Conservation (phyloP, 2,329 filamentous ascomycete genomes). For the Fusarium concolor region DNA sequence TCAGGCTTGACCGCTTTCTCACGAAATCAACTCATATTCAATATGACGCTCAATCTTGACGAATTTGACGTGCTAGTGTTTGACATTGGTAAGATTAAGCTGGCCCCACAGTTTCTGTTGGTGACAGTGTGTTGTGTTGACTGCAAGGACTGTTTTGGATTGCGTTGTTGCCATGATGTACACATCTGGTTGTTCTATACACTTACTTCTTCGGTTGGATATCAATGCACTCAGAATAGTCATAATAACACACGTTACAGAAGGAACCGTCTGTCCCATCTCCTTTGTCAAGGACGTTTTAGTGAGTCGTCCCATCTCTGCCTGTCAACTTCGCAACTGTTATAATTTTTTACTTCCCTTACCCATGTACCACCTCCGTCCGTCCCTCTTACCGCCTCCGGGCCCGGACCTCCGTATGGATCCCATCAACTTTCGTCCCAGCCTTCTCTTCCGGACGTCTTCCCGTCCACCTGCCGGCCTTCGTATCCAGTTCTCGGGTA, state of each 20-base stretch:
- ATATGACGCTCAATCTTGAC: slow-evolving; percentile 45
- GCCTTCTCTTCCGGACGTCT: slow-evolving; percentile 36
- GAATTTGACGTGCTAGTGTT: slow-evolving; percentile 51
- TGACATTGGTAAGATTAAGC: slow-evolving; percentile 52
- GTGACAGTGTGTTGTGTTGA: slow-evolving; percentile 3
- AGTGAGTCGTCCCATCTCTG: slow-evolving; percentile 65
- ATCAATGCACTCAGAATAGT: slow-evolving; percentile 30
- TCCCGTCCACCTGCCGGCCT: slow-evolving; percentile 28
- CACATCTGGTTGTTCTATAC: slow-evolving; percentile 4
- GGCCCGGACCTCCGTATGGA: slow-evolving; percentile 41
- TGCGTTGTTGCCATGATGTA: background rate
- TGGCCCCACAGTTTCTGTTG: slow-evolving; percentile 11
- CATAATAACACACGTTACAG: slow-evolving; percentile 57
- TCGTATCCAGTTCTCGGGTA: slow-evolving; percentile 25
- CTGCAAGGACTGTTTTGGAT: slow-evolving; percentile 6
- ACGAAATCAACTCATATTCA: slow-evolving; percentile 18
- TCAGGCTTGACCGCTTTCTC: slow-evolving; percentile 36
- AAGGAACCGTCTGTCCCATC: slow-evolving; percentile 85
- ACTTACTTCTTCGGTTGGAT: slow-evolving; percentile 2
- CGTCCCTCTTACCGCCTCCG: slow-evolving; percentile 29
- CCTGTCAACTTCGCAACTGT: slow-evolving; percentile 28
- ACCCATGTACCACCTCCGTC: slow-evolving; percentile 28
- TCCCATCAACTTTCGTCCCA: slow-evolving; percentile 27
- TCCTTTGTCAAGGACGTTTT: slow-evolving; percentile 86
- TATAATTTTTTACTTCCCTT: slow-evolving; percentile 33